These are phyloP conservation scores for Neurospora sp. DNA, from an alignment of 495 filamentous ascomycete genomes.

Conservation along the genomic window DNA sequence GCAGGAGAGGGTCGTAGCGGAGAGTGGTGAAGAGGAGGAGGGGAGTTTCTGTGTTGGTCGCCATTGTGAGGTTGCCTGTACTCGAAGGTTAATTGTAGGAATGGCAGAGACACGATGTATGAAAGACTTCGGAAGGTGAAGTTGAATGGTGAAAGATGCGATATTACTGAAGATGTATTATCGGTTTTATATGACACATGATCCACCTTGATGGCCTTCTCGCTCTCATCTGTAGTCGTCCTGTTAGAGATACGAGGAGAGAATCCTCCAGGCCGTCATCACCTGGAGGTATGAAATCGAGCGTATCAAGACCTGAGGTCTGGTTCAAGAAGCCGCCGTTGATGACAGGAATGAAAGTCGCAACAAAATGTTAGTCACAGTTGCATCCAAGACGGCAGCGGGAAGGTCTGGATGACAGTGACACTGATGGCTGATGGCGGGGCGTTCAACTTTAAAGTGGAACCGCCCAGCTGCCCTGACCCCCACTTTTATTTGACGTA, in stretches of 20 bases:
- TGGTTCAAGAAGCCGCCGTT: not conserved
- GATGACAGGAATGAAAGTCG: not conserved
- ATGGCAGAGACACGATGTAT: not conserved
- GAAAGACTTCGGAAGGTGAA: not conserved
- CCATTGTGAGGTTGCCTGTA: constrained; percentile 5
- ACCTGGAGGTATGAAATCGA: no score
- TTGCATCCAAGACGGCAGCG: not conserved
- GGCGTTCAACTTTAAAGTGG: not conserved
- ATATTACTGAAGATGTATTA: not conserved
- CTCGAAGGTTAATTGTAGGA: not conserved
- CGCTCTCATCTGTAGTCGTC: not conserved
- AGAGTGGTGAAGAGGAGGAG: constrained; percentile 66
- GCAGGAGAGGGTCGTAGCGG: constrained; percentile 55
- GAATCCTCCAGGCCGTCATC: no score
- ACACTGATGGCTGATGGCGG: not conserved
- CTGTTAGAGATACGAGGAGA: not conserved
- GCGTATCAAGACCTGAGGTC: no score
- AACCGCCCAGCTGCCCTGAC: not conserved
- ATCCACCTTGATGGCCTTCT: not conserved
- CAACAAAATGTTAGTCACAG: not conserved
- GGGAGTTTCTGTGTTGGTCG: not conserved
- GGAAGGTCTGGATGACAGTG: not conserved
- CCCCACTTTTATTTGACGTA: not conserved
- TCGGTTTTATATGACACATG: not conserved
- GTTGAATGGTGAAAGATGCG: not conserved